Conservation (phyloP, 108 stramenopile genomes). For the Skeletonema menzelii region DNA sequence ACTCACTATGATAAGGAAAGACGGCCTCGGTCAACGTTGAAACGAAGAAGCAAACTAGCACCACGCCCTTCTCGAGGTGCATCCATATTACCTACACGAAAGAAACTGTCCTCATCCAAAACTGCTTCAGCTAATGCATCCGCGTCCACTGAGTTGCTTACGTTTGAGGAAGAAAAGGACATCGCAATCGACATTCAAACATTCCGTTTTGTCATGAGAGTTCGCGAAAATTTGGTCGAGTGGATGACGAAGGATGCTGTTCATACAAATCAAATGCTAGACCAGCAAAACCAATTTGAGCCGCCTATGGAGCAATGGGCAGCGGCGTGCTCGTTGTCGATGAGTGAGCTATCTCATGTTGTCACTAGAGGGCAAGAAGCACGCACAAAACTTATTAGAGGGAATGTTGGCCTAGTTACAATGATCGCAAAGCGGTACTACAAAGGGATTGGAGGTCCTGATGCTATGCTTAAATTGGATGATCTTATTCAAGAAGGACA, state of each 20-base stretch:
- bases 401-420: slow-evolving; percentile 83
- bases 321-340: slow-evolving; percentile 60
- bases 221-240: slow-evolving; percentile 48
- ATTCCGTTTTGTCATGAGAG: slow-evolving; percentile 43
- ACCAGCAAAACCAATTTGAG: slow-evolving; percentile 12
- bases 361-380: slow-evolving; percentile 68
- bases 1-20: background rate
- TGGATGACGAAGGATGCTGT: slow-evolving; percentile 37
- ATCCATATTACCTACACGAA: slow-evolving; percentile 33
- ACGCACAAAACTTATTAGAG: slow-evolving; percentile 55
- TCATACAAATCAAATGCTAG: background rate
- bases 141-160: slow-evolving; percentile 30
- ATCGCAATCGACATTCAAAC: slow-evolving; percentile 46
- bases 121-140: background rate
- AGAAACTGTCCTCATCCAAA: slow-evolving; percentile 1
- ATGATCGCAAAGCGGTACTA: slow-evolving; percentile 73
- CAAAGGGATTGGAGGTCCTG: slow-evolving; percentile 58
- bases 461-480: slow-evolving; percentile 71
- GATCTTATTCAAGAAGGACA: slow-evolving; percentile 95
- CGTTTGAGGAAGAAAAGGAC: slow-evolving; percentile 58
- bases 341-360: slow-evolving; percentile 45
- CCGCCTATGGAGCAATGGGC: slow-evolving; percentile 69
- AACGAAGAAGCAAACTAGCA: slow-evolving; percentile 18
- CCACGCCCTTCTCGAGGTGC: slow-evolving; percentile 13
- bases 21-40: background rate